These are phyloP conservation scores for Aspergillus nomiae DNA, from an alignment of 2,329 filamentous ascomycete species.

Conservation along the genomic window DNA sequence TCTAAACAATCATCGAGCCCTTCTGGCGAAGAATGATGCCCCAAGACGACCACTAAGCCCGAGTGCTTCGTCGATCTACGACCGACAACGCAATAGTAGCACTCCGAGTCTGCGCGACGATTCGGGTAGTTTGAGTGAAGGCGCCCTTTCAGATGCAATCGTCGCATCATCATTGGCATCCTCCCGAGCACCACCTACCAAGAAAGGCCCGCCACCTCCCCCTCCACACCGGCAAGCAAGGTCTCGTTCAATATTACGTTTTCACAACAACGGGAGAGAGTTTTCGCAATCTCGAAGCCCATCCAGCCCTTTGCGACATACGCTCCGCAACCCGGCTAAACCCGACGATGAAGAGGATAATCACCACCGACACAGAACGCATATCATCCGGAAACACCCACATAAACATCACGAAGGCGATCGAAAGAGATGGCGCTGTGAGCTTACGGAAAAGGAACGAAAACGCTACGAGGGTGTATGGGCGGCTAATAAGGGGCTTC, in stretches of 20 bases:
- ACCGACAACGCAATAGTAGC: slow-evolving; percentile 26
- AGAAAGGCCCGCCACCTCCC: slow-evolving; percentile 39
- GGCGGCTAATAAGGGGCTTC: slow-evolving; percentile 51
- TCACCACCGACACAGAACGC: slow-evolving; percentile 33
- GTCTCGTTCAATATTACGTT: slow-evolving; percentile 39
- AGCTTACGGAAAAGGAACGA: slow-evolving; percentile 47
- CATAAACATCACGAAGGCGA: slow-evolving; percentile 53
- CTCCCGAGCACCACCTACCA: slow-evolving; percentile 41
- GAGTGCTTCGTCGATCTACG: slow-evolving; percentile 30
- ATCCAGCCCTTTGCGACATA: slow-evolving; percentile 42
- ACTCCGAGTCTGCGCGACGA: slow-evolving; percentile 26
- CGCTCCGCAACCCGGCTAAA: slow-evolving; percentile 43
- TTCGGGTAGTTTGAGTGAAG: slow-evolving; percentile 32
- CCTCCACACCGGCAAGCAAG: slow-evolving; percentile 42
- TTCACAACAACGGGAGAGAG: slow-evolving; percentile 33
- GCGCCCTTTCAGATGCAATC: slow-evolving; percentile 49
- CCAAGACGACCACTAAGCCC: slow-evolving; percentile 26
- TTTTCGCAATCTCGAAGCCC: slow-evolving; percentile 38
- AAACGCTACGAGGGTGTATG: slow-evolving; percentile 55
- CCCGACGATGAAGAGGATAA: slow-evolving; percentile 34
- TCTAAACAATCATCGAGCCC: slow-evolving; percentile 9
- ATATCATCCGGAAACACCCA: slow-evolving; percentile 47
- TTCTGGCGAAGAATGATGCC: slow-evolving; percentile 11
- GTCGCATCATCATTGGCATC: slow-evolving; percentile 51
- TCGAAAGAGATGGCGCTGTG: slow-evolving; percentile 48